These are phyloP conservation scores for Neobulgaria alba DNA, from an alignment of 2,329 filamentous ascomycete genomes.

Conservation along the genomic window DNA sequence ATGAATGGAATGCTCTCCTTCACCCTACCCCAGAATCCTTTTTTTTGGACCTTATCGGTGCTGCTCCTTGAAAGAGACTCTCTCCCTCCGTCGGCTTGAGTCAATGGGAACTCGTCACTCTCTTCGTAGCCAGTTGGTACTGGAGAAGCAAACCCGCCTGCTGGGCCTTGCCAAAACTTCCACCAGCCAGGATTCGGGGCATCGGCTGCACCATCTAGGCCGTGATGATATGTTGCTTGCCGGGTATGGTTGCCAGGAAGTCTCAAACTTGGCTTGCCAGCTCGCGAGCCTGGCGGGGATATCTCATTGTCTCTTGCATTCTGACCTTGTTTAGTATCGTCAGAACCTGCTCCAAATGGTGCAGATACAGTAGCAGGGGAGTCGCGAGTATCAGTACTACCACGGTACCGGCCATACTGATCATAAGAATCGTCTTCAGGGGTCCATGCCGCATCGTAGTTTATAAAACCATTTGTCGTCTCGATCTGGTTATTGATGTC, in stretches of 20 bases:
- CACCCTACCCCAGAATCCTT: constrained; percentile 43
- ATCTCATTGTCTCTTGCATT: constrained; percentile 2
- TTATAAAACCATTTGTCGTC: constrained; percentile 38
- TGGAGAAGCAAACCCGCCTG: constrained; percentile 52
- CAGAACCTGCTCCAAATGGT: constrained; percentile 17
- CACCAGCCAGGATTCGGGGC: constrained; percentile 36
- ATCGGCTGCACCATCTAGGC: constrained; percentile 15
- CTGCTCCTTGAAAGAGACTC: no score
- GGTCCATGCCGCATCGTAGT: constrained; percentile 16
- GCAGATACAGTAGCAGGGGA: no score
- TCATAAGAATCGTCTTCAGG: constrained; percentile 23
- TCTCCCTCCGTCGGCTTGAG: constrained; percentile 27
- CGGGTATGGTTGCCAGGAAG: constrained; percentile 22
- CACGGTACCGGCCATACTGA: constrained; percentile 24
- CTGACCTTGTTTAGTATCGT: constrained; percentile 11
- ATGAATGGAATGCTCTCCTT: constrained; percentile 41
- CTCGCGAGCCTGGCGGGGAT: constrained; percentile 10
- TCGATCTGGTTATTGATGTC: constrained; percentile 45
- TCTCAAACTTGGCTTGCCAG: constrained; percentile 4
- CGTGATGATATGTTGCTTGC: constrained; percentile 11
- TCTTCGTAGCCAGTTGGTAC: constrained; percentile 47
- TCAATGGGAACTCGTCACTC: constrained; percentile 32
- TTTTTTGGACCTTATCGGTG: constrained; percentile 26
- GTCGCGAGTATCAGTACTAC: constrained; percentile 3
- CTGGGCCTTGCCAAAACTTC: constrained; percentile 57